Evolutionary conservation across 2,329 filamentous ascomycete genomes (phyloP).

Genomic region (Colletotrichum sansevieriae): DNA sequence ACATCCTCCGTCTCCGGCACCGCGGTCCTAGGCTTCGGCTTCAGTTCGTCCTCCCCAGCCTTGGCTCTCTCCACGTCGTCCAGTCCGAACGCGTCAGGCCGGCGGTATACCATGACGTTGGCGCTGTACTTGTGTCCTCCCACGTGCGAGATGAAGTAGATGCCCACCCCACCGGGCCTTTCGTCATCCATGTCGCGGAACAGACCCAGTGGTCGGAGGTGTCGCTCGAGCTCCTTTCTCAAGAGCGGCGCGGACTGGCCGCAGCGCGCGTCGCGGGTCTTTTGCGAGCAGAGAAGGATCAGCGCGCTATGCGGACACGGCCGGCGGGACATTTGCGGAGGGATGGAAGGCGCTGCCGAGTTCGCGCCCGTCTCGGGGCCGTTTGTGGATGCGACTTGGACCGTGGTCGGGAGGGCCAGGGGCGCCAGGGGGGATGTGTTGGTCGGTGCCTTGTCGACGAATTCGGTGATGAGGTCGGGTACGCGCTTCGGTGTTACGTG

Average conservation of each 20-base stretch:
- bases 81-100: constrained; percentile 68
- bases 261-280: constrained; percentile 93
- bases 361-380: constrained; percentile 25
- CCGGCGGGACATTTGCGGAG: constrained; percentile 57
- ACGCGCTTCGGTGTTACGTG: constrained; percentile 84
- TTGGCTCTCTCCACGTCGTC: constrained; percentile 58
- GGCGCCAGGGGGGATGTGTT: constrained; percentile 73
- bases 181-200: constrained; percentile 91
- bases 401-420: constrained; percentile 53
- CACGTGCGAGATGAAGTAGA: constrained; percentile 97
- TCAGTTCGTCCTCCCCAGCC: constrained; percentile 51
- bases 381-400: constrained; percentile 47
- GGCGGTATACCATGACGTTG: constrained; percentile 92
- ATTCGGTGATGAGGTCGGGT: constrained; percentile 76
- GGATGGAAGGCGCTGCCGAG: constrained; percentile 46
- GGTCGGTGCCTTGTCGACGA: constrained; percentile 80
- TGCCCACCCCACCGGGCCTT: constrained; percentile 89
- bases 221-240: constrained; percentile 88
- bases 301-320: constrained; percentile 86
- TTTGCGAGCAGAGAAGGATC: constrained; percentile 93
- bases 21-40: constrained; percentile 48
- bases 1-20: constrained; percentile 55
- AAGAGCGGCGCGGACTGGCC: constrained; percentile 93
- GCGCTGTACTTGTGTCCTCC: constrained; percentile 97
- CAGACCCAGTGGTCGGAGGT: constrained; percentile 85